phyloP scores from a whole-genome alignment of 129 eudicot genomes.

The Artemisia argyi region DNA sequence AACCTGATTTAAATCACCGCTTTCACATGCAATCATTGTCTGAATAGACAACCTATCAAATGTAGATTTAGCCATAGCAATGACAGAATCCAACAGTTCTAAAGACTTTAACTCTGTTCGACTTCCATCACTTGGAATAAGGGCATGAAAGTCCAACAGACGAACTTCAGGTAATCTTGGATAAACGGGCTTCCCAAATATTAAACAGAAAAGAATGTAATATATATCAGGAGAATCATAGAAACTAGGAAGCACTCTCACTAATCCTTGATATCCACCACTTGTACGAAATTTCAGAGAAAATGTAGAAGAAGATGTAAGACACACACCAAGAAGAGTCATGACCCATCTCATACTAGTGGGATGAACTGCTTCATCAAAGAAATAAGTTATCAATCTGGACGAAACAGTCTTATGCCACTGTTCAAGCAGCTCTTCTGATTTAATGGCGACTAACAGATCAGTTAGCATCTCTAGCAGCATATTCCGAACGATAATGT shows the following conservation, averaged over 20 bases:
- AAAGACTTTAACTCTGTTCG: conserved; percentile 71
- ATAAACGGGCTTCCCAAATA: conserved; percentile 91
- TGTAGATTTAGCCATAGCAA: conserved; percentile 92
- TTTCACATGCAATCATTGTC: conserved; percentile 75
- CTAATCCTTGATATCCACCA: conserved; percentile 92
- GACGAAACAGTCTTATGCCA: conserved; percentile 96
- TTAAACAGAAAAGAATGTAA: conserved; percentile 83
- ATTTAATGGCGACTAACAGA: conserved; percentile 65
- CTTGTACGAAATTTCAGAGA: conserved; percentile 79
- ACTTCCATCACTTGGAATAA: conserved; percentile 80
- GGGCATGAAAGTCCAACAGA: conserved; percentile 92
- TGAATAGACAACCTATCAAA: conserved; percentile 76
- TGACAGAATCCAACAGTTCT: conserved; percentile 85
- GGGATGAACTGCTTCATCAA: conserved; percentile 98
- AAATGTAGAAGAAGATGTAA: conserved; percentile 82
- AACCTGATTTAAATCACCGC: conserved; percentile 75
- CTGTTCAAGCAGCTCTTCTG: conserved; percentile 93
- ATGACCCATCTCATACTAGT: conserved; percentile 98
- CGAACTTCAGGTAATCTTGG: conserved; percentile 98
- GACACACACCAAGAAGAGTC: conserved; percentile 97
- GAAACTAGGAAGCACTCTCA: conserved; percentile 88
- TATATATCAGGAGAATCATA: conserved; percentile 98
- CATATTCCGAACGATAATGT: conserved; percentile 91
- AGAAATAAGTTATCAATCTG: conserved; percentile 77
- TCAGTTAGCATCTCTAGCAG: conserved; percentile 94